These are phyloP conservation scores for Sporobolomyces pararoseus DNA, from an alignment of 768 basidiomycete species.

Conservation along the genomic window DNA sequence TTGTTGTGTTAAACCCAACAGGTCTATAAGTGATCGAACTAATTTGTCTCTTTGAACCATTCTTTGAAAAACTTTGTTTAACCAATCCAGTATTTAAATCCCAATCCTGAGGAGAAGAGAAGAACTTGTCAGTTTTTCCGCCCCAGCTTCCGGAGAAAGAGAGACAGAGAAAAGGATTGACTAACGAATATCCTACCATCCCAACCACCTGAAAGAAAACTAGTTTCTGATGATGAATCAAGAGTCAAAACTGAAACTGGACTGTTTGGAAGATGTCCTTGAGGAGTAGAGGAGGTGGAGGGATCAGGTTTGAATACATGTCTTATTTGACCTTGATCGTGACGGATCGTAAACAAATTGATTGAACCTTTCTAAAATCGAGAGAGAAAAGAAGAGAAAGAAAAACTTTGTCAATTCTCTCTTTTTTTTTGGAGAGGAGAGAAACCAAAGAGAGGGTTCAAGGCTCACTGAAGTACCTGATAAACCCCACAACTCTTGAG, in stretches of 20 bases:
- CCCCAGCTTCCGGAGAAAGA: not conserved
- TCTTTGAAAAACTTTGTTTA: conserved; percentile 70
- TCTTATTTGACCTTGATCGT: conserved; percentile 75
- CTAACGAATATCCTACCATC: conserved; percentile 55
- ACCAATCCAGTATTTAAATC: conserved; percentile 86
- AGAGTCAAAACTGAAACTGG: conserved; percentile 82
- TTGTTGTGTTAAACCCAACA: not conserved
- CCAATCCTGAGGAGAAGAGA: conserved; percentile 69
- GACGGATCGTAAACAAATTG: conserved; percentile 86
- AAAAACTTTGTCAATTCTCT: not conserved
- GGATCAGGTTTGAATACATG: conserved; percentile 57
- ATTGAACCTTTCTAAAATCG: conserved; percentile 73
- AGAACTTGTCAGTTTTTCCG: not conserved
- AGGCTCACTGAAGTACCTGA: conserved; percentile 74
- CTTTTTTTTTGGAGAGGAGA: not conserved
- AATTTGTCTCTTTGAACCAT: conserved; percentile 67
- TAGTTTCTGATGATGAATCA: conserved; percentile 64
- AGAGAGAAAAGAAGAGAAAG: not conserved
- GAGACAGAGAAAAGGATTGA: not conserved
- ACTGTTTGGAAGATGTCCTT: conserved; percentile 51
- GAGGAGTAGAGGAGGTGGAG: not conserved
- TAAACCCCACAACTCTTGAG: conserved; percentile 87
- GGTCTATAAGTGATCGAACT: conserved; percentile 76
- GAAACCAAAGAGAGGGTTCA: not conserved
- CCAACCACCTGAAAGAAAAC: conserved; percentile 88